These are phyloP conservation scores for Mortierella sp. DNA, from an alignment of 371 early-diverging fungal genomes.

Conservation along the genomic window DNA sequence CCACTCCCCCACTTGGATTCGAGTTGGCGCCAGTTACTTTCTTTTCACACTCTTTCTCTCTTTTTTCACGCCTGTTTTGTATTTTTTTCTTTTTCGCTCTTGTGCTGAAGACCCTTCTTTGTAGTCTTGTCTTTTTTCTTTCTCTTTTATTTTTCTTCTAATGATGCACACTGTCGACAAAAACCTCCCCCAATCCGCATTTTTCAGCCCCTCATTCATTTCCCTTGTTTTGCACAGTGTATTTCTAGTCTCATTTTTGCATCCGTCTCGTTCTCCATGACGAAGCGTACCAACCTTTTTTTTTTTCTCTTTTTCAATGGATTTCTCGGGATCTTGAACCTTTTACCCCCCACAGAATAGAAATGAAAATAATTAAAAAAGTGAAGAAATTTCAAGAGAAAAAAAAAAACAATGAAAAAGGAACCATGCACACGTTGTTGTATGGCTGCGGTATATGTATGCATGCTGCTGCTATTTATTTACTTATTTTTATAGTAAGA, in stretches of 20 bases:
- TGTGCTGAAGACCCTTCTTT: conserved; percentile 11
- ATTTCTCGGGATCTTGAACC: conserved; percentile 13
- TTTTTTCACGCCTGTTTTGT: background rate
- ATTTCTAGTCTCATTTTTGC: conserved; percentile 6
- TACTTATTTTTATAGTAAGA: background rate
- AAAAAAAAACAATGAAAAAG: background rate
- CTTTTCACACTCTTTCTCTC: background rate
- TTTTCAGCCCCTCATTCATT: background rate
- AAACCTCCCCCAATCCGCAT: background rate
- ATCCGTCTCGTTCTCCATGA: background rate
- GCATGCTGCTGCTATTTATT: background rate
- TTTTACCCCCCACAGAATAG: conserved; percentile 9
- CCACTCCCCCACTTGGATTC: background rate
- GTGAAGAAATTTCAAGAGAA: conserved; percentile 15
- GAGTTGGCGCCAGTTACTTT: background rate
- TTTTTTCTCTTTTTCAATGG: conserved; percentile 5
- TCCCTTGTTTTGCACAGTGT: conserved; percentile 11
- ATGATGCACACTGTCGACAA: conserved; percentile 61
- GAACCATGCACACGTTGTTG: background rate
- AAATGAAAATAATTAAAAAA: conserved; percentile 11
- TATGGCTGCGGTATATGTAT: background rate
- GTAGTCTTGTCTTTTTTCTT: conserved; percentile 44
- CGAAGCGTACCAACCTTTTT: background rate
- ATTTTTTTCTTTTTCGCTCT: conserved; percentile 5
- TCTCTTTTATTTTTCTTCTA: conserved; percentile 56